Conservation (phyloP, 257 asterid genomes). For the Craterostigma plantagineum region DNA sequence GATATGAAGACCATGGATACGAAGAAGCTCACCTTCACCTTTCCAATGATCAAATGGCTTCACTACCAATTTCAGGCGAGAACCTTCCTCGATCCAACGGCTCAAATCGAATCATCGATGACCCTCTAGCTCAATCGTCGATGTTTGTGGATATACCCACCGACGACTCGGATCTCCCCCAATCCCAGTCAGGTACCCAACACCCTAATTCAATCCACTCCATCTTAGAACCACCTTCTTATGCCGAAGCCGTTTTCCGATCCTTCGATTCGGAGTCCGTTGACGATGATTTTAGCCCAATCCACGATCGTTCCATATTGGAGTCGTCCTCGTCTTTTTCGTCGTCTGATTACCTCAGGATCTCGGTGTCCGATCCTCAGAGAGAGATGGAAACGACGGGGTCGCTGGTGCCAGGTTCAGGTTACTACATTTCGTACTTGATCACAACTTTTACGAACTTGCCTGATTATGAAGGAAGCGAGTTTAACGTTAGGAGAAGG, state of each 20-base stretch:
- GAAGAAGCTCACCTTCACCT: too few species aligned
- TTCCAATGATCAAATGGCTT: too few species aligned
- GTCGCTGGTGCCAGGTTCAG: constrained; percentile 63
- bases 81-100: too few species aligned
- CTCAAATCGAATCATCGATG: too few species aligned
- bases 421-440: constrained; percentile 41
- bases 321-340: constrained; percentile 21
- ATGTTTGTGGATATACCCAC: too few species aligned
- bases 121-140: too few species aligned
- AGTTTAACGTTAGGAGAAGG: constrained; percentile 79
- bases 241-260: constrained; percentile 80
- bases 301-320: constrained; percentile 26
- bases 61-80: too few species aligned
- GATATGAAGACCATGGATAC: too few species aligned
- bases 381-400: constrained; percentile 56
- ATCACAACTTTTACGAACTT: constrained; percentile 67
- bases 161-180: too few species aligned
- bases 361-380: constrained; percentile 72
- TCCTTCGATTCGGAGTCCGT: constrained; percentile 53
- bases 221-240: constrained; percentile 97
- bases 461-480: constrained; percentile 42
- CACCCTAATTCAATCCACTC: constrained; percentile 32
- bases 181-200: too few species aligned
- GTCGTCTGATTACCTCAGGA: constrained; percentile 26
- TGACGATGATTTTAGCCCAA: constrained; percentile 21